Conservation (phyloP, 345 rosid genomes). For the Gossypium raimondii region DNA sequence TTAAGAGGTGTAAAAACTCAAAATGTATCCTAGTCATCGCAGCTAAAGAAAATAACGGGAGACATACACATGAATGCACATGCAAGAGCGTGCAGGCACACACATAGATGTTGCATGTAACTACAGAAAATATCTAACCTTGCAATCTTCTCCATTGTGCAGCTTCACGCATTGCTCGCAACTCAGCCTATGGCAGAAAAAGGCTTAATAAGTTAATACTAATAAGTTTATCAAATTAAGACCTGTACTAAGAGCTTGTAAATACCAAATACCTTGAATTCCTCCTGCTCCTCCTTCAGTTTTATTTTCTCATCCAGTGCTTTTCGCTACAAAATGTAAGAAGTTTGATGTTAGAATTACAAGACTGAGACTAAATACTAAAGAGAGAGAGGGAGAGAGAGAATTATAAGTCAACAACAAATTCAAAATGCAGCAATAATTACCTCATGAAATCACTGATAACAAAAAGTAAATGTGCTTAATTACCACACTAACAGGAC, state of each 20-base stretch:
- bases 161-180: conserved; percentile 86
- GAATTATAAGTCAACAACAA: conserved; percentile 1
- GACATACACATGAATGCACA: background rate
- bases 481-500: background rate
- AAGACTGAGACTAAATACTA: background rate
- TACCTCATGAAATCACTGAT: background rate
- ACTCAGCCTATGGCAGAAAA: conserved; percentile 49
- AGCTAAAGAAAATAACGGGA: background rate
- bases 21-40: background rate
- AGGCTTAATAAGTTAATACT: background rate
- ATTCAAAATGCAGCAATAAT: conserved; percentile 2
- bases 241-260: background rate
- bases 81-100: background rate
- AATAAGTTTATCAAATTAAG: conserved; percentile 10
- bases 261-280: conserved; percentile 60
- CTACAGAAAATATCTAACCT: conserved; percentile 40
- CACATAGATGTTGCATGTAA: background rate
- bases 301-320: conserved; percentile 84
- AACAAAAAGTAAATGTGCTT: background rate
- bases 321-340: conserved; percentile 53
- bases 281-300: conserved; percentile 81
- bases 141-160: conserved; percentile 92
- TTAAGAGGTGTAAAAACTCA: background rate
- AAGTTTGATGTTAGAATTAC: background rate
- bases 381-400: background rate